A percentile compares a stretch with the other conserved stretches of the same genome.
These are phyloP conservation scores for Nothophoma quercina DNA, from an alignment of 2,329 filamentous ascomycete genomes.

Conservation along the genomic window DNA sequence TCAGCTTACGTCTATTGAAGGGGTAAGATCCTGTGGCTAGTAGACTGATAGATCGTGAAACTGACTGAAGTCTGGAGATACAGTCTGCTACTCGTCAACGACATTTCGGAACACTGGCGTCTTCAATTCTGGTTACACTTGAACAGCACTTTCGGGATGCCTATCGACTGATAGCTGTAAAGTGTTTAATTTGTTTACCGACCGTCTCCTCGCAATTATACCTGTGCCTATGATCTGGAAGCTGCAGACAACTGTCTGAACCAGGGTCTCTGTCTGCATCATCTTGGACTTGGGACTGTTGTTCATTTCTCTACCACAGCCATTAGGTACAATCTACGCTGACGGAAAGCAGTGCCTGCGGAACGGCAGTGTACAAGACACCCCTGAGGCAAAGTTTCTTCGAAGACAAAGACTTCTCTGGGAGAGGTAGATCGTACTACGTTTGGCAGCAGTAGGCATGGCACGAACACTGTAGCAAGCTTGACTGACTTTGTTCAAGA, in stretches of 20 bases:
- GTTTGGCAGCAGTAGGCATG: slow-evolving; percentile 4
- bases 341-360: not conserved
- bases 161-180: not conserved
- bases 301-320: not conserved
- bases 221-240: not conserved
- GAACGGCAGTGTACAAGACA: not conserved
- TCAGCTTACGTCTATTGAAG: not conserved
- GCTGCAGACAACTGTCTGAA: not conserved
- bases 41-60: no score
- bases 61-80: no score
- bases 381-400: not conserved
- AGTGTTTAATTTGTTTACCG: not conserved
- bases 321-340: not conserved
- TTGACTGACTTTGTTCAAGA: not conserved
- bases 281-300: not conserved
- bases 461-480: no score
- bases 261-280: not conserved
- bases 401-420: slow-evolving; percentile 1
- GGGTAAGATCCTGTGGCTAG: no score
- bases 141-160: not conserved
- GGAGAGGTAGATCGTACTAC: not conserved
- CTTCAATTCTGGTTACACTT: not conserved
- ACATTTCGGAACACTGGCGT: not conserved
- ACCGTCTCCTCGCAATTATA: not conserved
- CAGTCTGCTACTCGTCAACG: not conserved